Evolutionary conservation across 169 alveolate genomes (phyloP).

Genomic region (Cryptosporidium felis): DNA sequence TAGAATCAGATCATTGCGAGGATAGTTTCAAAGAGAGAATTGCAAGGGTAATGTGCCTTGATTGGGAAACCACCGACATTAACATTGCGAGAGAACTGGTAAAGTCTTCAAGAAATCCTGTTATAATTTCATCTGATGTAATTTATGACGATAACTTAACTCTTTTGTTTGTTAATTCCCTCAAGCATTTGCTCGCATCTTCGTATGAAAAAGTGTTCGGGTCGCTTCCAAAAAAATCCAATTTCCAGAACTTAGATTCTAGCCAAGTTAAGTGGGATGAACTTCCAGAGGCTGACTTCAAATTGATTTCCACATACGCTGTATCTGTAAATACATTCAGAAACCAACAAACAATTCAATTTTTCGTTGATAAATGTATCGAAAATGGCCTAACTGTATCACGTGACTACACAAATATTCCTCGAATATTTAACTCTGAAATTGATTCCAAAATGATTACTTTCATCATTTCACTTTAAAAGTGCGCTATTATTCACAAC

Average conservation of each 20-base stretch:
- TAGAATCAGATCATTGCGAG: neutral
- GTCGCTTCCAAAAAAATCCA: neutral
- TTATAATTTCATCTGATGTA: constrained; percentile 59
- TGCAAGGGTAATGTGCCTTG: constrained; percentile 22
- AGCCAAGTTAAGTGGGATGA: constrained; percentile 13
- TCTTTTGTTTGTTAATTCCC: constrained; percentile 4
- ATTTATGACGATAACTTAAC: constrained; percentile 47
- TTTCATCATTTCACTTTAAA: constrained; percentile 50
- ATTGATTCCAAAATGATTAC: neutral
- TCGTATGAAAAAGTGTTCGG: constrained; percentile 7
- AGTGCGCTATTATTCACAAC: neutral
- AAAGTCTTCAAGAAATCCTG: constrained; percentile 6
- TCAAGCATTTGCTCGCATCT: neutral
- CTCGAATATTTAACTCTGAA: constrained; percentile 16
- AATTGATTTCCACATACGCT: neutral
- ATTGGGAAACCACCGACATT: constrained; percentile 41
- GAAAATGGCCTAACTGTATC: constrained; percentile 19
- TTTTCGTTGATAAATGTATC: constrained; percentile 46
- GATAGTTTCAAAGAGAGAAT: too few relatives aligned
- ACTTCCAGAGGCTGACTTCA: constrained; percentile 11
- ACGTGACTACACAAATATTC: neutral
- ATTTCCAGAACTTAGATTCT: neutral
- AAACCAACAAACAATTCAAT: constrained; percentile 27
- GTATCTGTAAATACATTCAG: constrained; percentile 34
- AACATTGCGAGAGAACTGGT: constrained; percentile 6